phyloP scores from a whole-genome alignment of 2,329 filamentous ascomycete species.

The Coccinonectria pachysandricola region DNA sequence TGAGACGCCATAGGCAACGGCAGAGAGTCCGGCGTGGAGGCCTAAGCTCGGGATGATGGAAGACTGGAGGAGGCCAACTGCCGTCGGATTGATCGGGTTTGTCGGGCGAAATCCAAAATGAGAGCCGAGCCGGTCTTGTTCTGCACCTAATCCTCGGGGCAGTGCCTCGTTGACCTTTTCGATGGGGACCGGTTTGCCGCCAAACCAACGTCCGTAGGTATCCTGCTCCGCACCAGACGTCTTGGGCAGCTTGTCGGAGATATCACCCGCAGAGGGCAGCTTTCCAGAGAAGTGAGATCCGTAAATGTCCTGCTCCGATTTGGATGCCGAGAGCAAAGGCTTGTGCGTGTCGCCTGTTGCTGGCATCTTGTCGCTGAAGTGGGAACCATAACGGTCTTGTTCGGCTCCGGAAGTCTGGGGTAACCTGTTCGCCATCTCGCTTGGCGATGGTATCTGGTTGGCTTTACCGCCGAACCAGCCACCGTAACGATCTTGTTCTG shows the following conservation, averaged over 20 bases:
- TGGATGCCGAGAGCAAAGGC: background rate
- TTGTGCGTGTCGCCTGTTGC: background rate
- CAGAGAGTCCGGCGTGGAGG: slow-evolving; percentile 2
- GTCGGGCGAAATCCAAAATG: background rate
- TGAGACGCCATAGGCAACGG: slow-evolving; percentile 1
- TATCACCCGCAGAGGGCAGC: background rate
- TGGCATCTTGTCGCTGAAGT: background rate
- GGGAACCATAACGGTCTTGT: slow-evolving; percentile 1
- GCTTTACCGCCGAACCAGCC: background rate
- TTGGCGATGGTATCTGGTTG: no score
- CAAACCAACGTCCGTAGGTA: slow-evolving; percentile 1
- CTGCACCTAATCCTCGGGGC: background rate
- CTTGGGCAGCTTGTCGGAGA: background rate
- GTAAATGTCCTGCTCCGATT: background rate
- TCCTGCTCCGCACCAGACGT: slow-evolving; percentile 2
- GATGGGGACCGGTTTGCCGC: background rate
- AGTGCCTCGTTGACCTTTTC: background rate
- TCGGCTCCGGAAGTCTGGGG: slow-evolving; percentile 1
- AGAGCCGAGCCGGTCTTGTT: background rate
- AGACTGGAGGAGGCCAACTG: slow-evolving; percentile 1
- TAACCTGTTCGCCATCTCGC: no score
- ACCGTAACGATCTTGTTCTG: background rate
- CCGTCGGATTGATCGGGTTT: slow-evolving; percentile 1
- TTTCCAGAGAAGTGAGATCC: background rate
- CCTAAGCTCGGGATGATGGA: slow-evolving; percentile 1